Evolutionary conservation across 2,329 filamentous ascomycete genomes (phyloP), one percentile per base, ranked within the genome.

Genomic region (Penicillium sp.): DNA sequence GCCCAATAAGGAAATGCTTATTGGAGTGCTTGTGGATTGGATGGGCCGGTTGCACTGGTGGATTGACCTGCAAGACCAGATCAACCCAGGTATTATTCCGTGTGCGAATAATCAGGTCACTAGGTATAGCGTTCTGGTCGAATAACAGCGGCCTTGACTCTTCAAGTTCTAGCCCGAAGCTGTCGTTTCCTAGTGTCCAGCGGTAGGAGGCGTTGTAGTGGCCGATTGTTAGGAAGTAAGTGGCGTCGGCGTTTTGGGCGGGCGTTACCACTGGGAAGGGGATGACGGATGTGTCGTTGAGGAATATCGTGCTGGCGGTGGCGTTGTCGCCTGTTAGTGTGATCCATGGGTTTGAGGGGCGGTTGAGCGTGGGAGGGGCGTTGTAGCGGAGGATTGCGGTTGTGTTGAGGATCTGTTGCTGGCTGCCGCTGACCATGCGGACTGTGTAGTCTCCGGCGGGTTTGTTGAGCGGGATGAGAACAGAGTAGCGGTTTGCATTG

Each of bases 21-120:
- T 77, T 80, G 34, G 77, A 76, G 64, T 85, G 82, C 67, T 84
- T 84, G 70, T 85, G 82, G 44, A 85, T 78, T 0, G 80, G 78
- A 50, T 85, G 82, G 1, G 74, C 66, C 1, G 76, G 78, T 56
- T 80, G 77, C 1, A 74, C 66, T 3, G 65, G 63, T 0, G 51
- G 46, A 16, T 65, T 58, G 0, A 74, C 64, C 34, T 72, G 62
- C 40, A 80, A 68, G 49, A 81, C 70, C 10, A 81, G 59, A 55
- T 83, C 80, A 5, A 82, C 67, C 79, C 78, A 82, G 2, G 74
- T 71, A 51, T 67, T 59, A 47, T 75, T 70, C 16, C 57, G 53
- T 3, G 76, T 80, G 7, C 69, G 66, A 46, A 79, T 71, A 22
- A 76, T 76, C 34, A 77, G 64, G 51, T 58, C 52, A 11, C 47